phyloP scores from a whole-genome alignment of 768 basidiomycete genomes.

The Leucosporidium scottii region DNA sequence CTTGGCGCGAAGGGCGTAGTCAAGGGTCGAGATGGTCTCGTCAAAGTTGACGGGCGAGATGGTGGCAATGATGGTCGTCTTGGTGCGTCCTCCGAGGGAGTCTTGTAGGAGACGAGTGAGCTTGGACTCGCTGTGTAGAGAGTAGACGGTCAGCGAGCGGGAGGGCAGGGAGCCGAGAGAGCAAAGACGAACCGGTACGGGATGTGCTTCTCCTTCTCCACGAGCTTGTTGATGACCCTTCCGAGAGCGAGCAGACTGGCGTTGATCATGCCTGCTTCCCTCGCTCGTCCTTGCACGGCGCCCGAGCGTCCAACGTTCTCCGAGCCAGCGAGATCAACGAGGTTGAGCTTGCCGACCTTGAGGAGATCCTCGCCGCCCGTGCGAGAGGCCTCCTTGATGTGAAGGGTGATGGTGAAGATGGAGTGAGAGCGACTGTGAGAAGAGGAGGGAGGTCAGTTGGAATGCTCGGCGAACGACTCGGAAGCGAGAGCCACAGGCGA shows the following conservation, averaged over 20 bases:
- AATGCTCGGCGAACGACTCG: too few species aligned
- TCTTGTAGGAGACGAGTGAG: conserved; percentile 96
- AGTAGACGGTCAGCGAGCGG: neutral
- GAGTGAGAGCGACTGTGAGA: conserved; percentile 77
- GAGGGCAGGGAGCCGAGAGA: neutral
- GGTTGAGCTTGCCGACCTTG: conserved; percentile 88
- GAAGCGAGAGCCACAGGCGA: neutral
- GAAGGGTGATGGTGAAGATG: conserved; percentile 91
- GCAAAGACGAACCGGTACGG: conserved; percentile 68
- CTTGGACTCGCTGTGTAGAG: conserved; percentile 82
- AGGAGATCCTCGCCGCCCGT: conserved; percentile 69
- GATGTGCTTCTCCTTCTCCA: conserved; percentile 69
- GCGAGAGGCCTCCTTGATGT: conserved; percentile 68
- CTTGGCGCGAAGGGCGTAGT: conserved; percentile 91
- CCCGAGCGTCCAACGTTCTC: conserved; percentile 96
- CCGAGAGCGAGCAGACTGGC: conserved; percentile 94
- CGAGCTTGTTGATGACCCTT: conserved; percentile 89
- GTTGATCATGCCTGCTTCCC: conserved; percentile 98
- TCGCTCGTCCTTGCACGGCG: conserved; percentile 86
- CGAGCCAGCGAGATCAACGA: conserved; percentile 94
- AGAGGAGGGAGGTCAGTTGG: neutral
- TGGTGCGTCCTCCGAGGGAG: conserved; percentile 93
- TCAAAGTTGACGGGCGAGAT: conserved; percentile 94
- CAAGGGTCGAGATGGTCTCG: conserved; percentile 86
- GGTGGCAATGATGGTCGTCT: conserved; percentile 96